phyloP scores from a whole-genome alignment of 768 basidiomycete species.

The Suillus occidentalis region DNA sequence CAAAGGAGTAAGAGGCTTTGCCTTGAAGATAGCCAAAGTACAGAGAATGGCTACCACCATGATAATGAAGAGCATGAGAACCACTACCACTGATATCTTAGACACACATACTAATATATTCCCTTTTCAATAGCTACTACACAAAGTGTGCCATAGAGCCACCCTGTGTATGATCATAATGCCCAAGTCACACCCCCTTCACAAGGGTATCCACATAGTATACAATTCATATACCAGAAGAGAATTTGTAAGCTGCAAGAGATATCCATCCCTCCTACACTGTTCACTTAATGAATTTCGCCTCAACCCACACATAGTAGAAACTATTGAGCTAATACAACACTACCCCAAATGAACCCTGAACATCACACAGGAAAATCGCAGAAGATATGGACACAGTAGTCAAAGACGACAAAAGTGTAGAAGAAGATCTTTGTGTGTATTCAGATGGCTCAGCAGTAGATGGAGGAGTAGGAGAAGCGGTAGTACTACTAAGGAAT shows the following conservation, averaged over 20 bases:
- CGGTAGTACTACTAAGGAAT: too few relatives aligned
- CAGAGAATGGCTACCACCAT: conserved; percentile 3
- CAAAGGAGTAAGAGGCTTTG: background rate
- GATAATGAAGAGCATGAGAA: conserved; percentile 14
- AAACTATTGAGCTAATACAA: conserved; percentile 17
- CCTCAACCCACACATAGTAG: conserved; percentile 11
- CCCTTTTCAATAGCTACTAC: conserved; percentile 13
- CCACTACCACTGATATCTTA: conserved; percentile 18
- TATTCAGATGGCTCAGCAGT: too few relatives aligned
- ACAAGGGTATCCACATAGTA: conserved; percentile 16
- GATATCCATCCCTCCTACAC: conserved; percentile 23
- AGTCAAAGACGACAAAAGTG: background rate
- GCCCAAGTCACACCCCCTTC: conserved; percentile 21
- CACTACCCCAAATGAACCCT: conserved; percentile 13
- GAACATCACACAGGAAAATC: background rate
- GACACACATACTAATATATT: conserved; percentile 20
- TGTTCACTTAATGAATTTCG: conserved; percentile 15
- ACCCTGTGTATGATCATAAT: conserved; percentile 5
- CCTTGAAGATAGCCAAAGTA: conserved; percentile 2
- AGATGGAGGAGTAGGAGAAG: too few relatives aligned
- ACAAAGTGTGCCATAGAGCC: conserved; percentile 3
- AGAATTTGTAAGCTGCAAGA: conserved; percentile 6
- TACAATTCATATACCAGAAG: conserved; percentile 8
- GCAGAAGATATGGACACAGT: conserved; percentile 9
- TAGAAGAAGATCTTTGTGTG: too few relatives aligned